Evolutionary conservation across 2,329 filamentous ascomycete genomes (phyloP).

Genomic region (Berkeleyomyces basicola): DNA sequence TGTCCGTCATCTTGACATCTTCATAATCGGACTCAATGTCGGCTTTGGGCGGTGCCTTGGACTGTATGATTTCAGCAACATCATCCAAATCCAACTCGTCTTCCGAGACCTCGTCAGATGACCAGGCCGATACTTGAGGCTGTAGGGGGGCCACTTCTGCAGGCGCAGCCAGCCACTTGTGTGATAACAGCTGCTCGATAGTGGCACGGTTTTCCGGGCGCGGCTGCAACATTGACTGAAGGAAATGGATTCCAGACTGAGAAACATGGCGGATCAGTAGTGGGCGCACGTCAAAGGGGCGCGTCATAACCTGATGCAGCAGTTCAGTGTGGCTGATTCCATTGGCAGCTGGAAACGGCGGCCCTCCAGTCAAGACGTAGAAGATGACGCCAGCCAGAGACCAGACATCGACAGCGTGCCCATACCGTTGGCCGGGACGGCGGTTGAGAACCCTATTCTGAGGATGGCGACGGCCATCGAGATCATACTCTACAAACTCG

Average conservation of each 20-base stretch:
- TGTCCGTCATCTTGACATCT: constrained; percentile 12
- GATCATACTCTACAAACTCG: constrained; percentile 50
- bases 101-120: constrained; percentile 45
- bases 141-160: constrained; percentile 18
- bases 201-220: constrained; percentile 63
- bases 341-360: constrained; percentile 65
- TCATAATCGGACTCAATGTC: constrained; percentile 2
- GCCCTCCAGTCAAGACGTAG: constrained; percentile 60
- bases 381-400: constrained; percentile 87
- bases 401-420: constrained; percentile 89
- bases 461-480: constrained; percentile 45
- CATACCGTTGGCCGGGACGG: constrained; percentile 49
- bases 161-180: constrained; percentile 50
- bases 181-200: constrained; percentile 49
- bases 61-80: neutral
- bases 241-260: constrained; percentile 51
- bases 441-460: constrained; percentile 27
- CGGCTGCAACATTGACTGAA: constrained; percentile 64
- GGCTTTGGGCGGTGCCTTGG: neutral
- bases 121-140: constrained; percentile 23
- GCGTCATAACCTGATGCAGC: constrained; percentile 74
- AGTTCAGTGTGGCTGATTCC: constrained; percentile 66
- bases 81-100: constrained; percentile 25
- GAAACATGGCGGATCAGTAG: constrained; percentile 45
- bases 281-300: constrained; percentile 47